phyloP scores from a whole-genome alignment of 441 rosid species.

The Corymbia calophylla region DNA sequence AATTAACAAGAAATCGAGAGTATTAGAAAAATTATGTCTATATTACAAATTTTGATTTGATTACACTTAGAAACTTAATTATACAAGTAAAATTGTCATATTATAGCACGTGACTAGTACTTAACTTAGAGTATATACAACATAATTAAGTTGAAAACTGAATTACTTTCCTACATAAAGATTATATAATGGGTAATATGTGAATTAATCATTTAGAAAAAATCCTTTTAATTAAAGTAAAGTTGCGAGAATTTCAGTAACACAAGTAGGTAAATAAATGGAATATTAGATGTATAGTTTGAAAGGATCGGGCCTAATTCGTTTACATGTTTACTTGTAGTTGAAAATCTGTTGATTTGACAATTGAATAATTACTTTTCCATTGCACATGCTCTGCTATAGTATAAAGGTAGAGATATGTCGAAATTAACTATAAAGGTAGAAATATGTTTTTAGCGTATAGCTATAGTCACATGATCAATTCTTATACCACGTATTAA shows the following conservation, averaged over 20 bases:
- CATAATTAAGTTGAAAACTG: neutral
- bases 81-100: neutral
- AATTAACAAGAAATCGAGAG: neutral
- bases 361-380: neutral
- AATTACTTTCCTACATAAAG: neutral
- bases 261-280: neutral
- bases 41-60: neutral
- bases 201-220: neutral
- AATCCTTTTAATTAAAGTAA: neutral
- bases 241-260: neutral
- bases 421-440: neutral
- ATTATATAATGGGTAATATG: neutral
- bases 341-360: neutral
- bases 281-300: neutral
- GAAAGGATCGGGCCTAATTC: neutral
- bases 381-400: neutral
- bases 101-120: neutral
- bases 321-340: neutral
- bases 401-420: neutral
- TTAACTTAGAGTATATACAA: neutral
- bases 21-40: neutral
- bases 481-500: neutral
- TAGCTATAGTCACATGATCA: neutral
- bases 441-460: neutral
- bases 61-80: neutral